A percentile compares a stretch with the other conserved stretches of the same genome.
phyloP scores from a whole-genome alignment of 305 asterid genomes.

The Withania somnifera region DNA sequence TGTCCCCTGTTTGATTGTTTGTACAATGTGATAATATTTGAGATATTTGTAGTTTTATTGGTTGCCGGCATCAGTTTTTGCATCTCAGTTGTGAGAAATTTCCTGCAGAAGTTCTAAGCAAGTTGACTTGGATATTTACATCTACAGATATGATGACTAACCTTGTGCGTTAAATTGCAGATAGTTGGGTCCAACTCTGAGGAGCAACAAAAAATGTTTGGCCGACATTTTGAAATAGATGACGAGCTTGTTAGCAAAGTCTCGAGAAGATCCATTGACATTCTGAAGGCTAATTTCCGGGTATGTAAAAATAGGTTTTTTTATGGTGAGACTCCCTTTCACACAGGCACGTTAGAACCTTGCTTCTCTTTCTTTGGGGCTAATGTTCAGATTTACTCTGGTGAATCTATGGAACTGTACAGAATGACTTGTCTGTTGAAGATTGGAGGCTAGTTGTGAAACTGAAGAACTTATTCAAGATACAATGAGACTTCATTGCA shows the following conservation, averaged over 20 bases:
- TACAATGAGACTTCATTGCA: slow-evolving; percentile 26
- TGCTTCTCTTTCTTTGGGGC: neutral
- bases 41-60: neutral
- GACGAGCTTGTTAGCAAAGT: slow-evolving; percentile 93
- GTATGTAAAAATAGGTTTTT: slow-evolving; percentile 19
- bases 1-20: neutral
- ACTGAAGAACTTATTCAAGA: slow-evolving; percentile 63
- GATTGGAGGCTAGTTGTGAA: slow-evolving; percentile 56
- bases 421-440: slow-evolving; percentile 64
- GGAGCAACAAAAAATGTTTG: slow-evolving; percentile 88
- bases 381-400: neutral
- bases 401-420: slow-evolving; percentile 3
- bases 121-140: neutral
- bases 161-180: slow-evolving; percentile 21
- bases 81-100: neutral
- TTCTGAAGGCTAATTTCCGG: slow-evolving; percentile 81
- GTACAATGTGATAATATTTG: neutral
- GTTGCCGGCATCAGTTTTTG: neutral
- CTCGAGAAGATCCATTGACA: slow-evolving; percentile 71
- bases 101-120: neutral
- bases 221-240: slow-evolving; percentile 86
- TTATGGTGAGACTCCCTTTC: slow-evolving; percentile 12
- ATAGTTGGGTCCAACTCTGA: slow-evolving; percentile 69
- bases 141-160: neutral
- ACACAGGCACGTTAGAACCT: slow-evolving; percentile 11